Percentiles rank a stretch among this genome's conserved stretches.
phyloP scores from a whole-genome alignment of 2,329 filamentous ascomycete species.

The Aspergillus pseudonomiae region DNA sequence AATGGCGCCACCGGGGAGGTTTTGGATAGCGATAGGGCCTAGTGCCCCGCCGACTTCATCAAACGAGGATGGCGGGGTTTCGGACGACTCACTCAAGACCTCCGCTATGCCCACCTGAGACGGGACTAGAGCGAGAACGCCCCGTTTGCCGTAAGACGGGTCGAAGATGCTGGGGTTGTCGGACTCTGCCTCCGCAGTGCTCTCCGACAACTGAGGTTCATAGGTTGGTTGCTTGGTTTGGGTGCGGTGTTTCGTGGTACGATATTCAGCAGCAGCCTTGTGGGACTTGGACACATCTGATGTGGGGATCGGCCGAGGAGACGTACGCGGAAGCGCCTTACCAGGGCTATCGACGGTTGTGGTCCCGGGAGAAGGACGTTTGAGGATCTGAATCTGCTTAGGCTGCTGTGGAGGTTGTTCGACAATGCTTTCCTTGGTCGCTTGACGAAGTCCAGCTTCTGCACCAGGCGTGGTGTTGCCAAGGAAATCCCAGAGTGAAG shows the following conservation, averaged over 20 bases:
- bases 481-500: constrained; percentile 45
- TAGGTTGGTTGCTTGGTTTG: constrained; percentile 2
- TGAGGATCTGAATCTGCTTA: constrained; percentile 23
- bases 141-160: constrained; percentile 22
- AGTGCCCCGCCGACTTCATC: constrained; percentile 32
- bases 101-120: constrained; percentile 27
- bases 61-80: constrained; percentile 41
- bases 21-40: constrained; percentile 20
- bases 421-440: constrained; percentile 1
- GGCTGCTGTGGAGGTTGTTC: constrained; percentile 8
- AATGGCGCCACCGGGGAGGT: constrained; percentile 15
- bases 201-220: constrained; percentile 29
- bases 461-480: constrained; percentile 23
- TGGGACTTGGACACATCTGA: constrained; percentile 6
- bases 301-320: constrained; percentile 12
- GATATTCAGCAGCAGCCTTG: constrained; percentile 7
- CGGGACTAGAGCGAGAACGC: constrained; percentile 29
- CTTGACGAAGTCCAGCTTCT: constrained; percentile 1
- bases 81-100: constrained; percentile 16
- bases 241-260: constrained; percentile 10
- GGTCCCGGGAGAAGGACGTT: constrained; percentile 16
- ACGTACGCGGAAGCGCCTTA: constrained; percentile 2
- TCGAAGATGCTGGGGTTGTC: constrained; percentile 38
- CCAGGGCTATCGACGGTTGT: background rate
- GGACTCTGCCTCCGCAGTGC: constrained; percentile 32